phyloP scores from a whole-genome alignment of 2,329 filamentous ascomycete species.

The Penicillium griseofulvum region DNA sequence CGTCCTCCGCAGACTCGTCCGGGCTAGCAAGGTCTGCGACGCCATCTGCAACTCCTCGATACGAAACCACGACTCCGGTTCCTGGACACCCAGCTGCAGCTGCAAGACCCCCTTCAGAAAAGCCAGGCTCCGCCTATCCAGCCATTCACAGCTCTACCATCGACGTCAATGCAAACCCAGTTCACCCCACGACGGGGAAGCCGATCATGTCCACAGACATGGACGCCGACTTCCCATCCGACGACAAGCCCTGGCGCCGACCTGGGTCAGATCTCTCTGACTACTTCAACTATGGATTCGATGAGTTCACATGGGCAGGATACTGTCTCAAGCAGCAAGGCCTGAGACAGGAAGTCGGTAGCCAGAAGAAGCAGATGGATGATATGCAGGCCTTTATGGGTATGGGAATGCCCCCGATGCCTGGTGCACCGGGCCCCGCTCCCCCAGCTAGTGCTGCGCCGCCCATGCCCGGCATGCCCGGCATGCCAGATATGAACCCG shows the following conservation, averaged over 20 bases:
- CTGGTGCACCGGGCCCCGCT: conserved; percentile 34
- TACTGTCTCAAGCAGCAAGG: conserved; percentile 87
- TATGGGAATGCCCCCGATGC: conserved; percentile 50
- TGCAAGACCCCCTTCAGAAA: conserved; percentile 38
- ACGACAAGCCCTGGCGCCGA: conserved; percentile 91
- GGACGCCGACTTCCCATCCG: conserved; percentile 67
- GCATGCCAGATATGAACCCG: conserved; percentile 52
- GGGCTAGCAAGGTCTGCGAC: conserved; percentile 34
- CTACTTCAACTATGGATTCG: conserved; percentile 99
- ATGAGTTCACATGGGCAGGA: conserved; percentile 95
- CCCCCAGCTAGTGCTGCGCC: conserved; percentile 30
- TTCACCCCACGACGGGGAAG: conserved; percentile 70
- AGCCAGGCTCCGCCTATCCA: conserved; percentile 63
- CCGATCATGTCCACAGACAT: conserved; percentile 79
- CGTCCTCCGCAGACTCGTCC: conserved; percentile 34
- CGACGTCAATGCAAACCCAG: conserved; percentile 77
- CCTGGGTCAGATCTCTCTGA: conserved; percentile 93
- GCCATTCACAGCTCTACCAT: conserved; percentile 72
- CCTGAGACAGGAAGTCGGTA: conserved; percentile 71
- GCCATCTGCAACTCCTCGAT: conserved; percentile 32
- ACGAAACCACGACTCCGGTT: conserved; percentile 33
- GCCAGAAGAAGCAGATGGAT: conserved; percentile 70
- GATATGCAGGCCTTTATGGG: conserved; percentile 61
- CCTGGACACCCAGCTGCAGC: conserved; percentile 23
- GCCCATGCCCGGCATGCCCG: conserved; percentile 38